Evolutionary conservation across 768 basidiomycete species (phyloP).

Genomic region (Phaffia tasmanica): DNA sequence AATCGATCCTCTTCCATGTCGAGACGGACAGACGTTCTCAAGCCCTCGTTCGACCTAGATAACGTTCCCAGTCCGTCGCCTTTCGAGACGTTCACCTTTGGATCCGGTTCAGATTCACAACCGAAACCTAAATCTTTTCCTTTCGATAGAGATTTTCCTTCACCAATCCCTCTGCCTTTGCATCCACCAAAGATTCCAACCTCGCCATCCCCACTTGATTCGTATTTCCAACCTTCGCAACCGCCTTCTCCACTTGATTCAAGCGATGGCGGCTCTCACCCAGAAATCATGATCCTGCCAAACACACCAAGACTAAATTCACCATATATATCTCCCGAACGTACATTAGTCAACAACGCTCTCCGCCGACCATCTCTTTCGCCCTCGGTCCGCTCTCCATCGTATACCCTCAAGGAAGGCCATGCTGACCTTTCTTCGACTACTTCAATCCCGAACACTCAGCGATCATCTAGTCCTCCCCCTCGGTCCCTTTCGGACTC

Average conservation of each 20-base stretch:
- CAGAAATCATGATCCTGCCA: too few species aligned
- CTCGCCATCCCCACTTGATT: neutral
- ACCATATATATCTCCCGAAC: too few species aligned
- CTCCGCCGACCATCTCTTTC: constrained; percentile 12
- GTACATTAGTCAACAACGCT: too few species aligned
- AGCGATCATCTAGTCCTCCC: constrained; percentile 4
- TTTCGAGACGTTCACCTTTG: neutral
- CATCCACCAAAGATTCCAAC: neutral
- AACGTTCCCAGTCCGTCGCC: neutral
- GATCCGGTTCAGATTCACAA: neutral
- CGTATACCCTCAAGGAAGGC: neutral
- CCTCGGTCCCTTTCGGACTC: constrained; percentile 25
- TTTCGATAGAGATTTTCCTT: neutral
- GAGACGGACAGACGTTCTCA: neutral
- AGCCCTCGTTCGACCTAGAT: constrained; percentile 3
- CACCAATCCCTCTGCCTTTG: neutral
- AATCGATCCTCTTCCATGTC: neutral
- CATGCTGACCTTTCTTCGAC: too few species aligned
- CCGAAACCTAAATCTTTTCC: neutral
- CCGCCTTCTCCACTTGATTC: neutral
- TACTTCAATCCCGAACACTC: neutral
- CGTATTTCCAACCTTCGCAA: too few species aligned
- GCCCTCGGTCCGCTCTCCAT: constrained; percentile 3
- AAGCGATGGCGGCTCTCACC: too few species aligned
- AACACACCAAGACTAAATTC: too few species aligned